These are phyloP conservation scores for Cotoneaster glaucophyllus DNA, from an alignment of 306 rosid species.

Conservation along the genomic window DNA sequence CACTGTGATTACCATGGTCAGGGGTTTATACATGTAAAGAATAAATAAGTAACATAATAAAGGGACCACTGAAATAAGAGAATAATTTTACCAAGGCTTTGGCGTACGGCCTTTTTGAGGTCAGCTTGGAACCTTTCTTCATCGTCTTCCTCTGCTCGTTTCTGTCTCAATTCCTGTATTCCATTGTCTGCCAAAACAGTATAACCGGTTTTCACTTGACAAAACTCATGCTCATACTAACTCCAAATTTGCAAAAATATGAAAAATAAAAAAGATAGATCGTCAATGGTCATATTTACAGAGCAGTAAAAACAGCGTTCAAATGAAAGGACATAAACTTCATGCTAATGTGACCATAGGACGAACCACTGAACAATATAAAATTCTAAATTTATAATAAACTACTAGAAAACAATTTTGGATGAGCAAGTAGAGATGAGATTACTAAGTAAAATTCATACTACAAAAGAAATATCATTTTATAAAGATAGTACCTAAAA, in stretches of 20 bases:
- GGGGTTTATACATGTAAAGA: neutral
- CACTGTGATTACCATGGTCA: neutral
- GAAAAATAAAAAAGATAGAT: neutral
- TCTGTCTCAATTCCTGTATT: conserved; percentile 41
- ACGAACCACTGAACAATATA: neutral
- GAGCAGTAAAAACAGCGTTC: neutral
- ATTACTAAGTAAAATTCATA: neutral
- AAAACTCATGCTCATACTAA: conserved; percentile 15
- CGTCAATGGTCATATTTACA: neutral
- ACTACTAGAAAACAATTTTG: neutral
- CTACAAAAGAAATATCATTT: neutral
- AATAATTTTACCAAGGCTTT: conserved; percentile 75
- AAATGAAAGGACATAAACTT: neutral
- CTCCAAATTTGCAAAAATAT: conserved; percentile 14
- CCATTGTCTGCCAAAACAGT: conserved; percentile 39
- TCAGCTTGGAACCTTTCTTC: conserved; percentile 97
- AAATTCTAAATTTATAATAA: neutral
- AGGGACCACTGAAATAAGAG: neutral
- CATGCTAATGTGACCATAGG: neutral
- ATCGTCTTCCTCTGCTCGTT: conserved; percentile 59
- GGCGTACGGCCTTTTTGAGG: conserved; percentile 72
- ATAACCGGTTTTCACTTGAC: conserved; percentile 21
- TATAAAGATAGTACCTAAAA: neutral
- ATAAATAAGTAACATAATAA: neutral
- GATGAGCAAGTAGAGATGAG: neutral